Evolutionary conservation across 1,139 yeast genomes (phyloP).

Genomic region (Suzukiozyma palmioleophila): DNA sequence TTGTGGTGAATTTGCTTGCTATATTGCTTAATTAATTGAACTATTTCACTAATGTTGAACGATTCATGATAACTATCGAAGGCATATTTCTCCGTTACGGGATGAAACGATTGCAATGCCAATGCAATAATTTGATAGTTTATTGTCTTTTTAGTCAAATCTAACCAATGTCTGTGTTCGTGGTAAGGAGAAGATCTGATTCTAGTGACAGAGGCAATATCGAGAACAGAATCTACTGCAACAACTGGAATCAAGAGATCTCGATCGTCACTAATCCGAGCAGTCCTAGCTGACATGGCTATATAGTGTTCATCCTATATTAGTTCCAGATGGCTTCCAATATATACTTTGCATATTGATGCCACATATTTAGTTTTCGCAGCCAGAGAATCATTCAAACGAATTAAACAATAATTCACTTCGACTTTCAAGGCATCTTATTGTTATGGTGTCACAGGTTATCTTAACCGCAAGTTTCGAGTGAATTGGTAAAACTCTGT

Average conservation of each 20-base stretch:
- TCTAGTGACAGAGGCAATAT: background rate
- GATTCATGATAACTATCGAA: conserved; percentile 16
- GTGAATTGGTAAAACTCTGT: too few species aligned
- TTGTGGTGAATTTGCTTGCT: conserved; percentile 9
- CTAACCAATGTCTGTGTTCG: conserved; percentile 20
- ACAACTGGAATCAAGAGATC: conserved; percentile 8
- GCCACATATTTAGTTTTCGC: too few species aligned
- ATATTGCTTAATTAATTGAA: conserved; percentile 13
- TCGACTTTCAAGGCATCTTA: too few species aligned
- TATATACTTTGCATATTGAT: too few species aligned
- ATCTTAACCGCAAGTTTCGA: too few species aligned
- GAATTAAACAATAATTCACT: too few species aligned
- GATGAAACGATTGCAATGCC: conserved; percentile 23
- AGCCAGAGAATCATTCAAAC: too few species aligned
- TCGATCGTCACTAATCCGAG: conserved; percentile 10
- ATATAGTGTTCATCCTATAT: too few species aligned
- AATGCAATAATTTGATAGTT: conserved; percentile 19
- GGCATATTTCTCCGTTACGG: conserved; percentile 17
- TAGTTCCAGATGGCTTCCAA: too few species aligned
- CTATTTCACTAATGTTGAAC: conserved; percentile 20
- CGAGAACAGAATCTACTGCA: background rate
- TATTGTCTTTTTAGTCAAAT: conserved; percentile 14
- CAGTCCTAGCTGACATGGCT: conserved; percentile 7
- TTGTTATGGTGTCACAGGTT: too few species aligned
- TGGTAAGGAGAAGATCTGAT: conserved; percentile 26